Base-by-base conservation (phyloP, 164 flowering plant genomes). In the Malania oleifera region DNA sequence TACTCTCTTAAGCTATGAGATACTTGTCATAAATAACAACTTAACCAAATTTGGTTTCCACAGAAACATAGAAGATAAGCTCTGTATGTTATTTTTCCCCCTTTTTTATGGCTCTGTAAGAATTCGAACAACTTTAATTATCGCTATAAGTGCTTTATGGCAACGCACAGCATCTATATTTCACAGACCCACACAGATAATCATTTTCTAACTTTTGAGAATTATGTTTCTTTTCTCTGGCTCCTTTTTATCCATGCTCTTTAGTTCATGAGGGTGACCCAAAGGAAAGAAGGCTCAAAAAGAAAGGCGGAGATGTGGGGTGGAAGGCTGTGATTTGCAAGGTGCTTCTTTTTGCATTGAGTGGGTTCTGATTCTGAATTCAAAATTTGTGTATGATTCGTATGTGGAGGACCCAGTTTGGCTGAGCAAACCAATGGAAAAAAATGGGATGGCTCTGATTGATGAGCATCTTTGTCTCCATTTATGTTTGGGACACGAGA, bases 361-460 rank as follows among this genome's bases (percentile, higher is more conserved):
- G 75, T 74, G 87, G 80, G 71, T 66, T 78, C 65, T 62, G 78
- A 71, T 81, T 78, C 78, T 62, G 57, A 64, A 66, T 71, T 66
- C 39, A 59, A 68, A 70, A 68, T 58, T 48, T 55, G 13, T 67
- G 62, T 60, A 60, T 46, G 62, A 73, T 73, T 71, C 54, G 52
- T 48, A 9, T 44, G 38, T 56, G 69, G 67, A 41, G 64, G 73
- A 46, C 19, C 81, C 73, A 57, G 52, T 43, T 46, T 59, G 35
- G 1, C 64, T 53, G 28, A 69, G 41, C 62, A 49, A 59, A 60
- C 69, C 66, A 40, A 43, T 57, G 62, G 56, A 53, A 57, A 62
- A n/a, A 60, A 54, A 65, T 40, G 58, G n/a, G 50, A 48, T 20
- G 58, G 50, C 12, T 23, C 35, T 56, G 52, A 35, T 58, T 70